Evolutionary conservation across 2,329 filamentous ascomycete species (phyloP).

Genomic region (Beauveria sp.): DNA sequence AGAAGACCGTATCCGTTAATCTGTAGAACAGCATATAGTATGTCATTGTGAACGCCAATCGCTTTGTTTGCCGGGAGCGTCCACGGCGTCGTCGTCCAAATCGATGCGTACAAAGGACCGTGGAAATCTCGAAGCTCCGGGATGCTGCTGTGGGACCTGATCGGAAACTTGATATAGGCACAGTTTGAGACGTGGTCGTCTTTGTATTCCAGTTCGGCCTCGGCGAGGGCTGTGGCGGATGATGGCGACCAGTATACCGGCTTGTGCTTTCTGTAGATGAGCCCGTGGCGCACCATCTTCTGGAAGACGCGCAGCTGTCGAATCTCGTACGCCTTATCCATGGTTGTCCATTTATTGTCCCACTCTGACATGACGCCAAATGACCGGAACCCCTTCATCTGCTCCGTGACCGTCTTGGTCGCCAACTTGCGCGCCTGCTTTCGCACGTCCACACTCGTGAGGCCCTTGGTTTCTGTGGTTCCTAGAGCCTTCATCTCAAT

Average conservation of each 20-base stretch:
- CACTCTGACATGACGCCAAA: slow-evolving; percentile 79
- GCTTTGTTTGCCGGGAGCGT: slow-evolving; percentile 88
- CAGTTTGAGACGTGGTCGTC: slow-evolving; percentile 64
- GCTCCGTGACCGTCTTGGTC: slow-evolving; percentile 57
- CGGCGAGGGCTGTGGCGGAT: slow-evolving; percentile 69
- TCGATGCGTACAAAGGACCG: slow-evolving; percentile 63
- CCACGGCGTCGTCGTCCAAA: slow-evolving; percentile 99
- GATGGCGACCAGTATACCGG: slow-evolving; percentile 84
- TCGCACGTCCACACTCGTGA: slow-evolving; percentile 52
- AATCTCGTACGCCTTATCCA: slow-evolving; percentile 69
- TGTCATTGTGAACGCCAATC: slow-evolving; percentile 69
- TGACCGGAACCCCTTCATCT: slow-evolving; percentile 65
- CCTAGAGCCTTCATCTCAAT: slow-evolving; percentile 94
- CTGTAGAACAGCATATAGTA: slow-evolving; percentile 65
- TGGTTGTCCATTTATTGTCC: slow-evolving; percentile 69
- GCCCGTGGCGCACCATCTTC: slow-evolving; percentile 61
- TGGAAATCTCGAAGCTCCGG: slow-evolving; percentile 30
- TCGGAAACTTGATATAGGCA: slow-evolving; percentile 73
- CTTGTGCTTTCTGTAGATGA: slow-evolving; percentile 72
- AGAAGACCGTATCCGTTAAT: slow-evolving; percentile 54
- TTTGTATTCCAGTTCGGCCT: slow-evolving; percentile 78
- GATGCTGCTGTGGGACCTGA: slow-evolving; percentile 36
- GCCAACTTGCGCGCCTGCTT: slow-evolving; percentile 59
- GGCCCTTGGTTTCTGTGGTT: slow-evolving; percentile 32
- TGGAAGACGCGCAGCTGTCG: slow-evolving; percentile 69